Conservation (phyloP, 768 basidiomycete genomes). For the Cyathus striatus region DNA sequence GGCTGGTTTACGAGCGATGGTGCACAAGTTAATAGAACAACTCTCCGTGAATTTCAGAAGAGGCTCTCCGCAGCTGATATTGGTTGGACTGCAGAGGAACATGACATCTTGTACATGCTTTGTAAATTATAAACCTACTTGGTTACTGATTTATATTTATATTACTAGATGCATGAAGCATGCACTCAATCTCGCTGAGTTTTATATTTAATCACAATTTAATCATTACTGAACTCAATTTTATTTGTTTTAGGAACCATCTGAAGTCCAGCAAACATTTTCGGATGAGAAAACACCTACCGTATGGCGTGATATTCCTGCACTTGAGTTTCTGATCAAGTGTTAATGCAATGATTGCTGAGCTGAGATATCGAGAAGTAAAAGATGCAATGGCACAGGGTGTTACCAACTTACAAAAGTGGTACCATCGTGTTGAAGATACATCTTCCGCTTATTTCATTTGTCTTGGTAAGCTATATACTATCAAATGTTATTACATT, state of each 20-base stretch:
- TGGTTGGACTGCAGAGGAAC: conserved; percentile 15
- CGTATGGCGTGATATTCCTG: conserved; percentile 17
- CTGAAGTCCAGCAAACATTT: conserved; percentile 14
- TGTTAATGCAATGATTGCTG: conserved; percentile 9
- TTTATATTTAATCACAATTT: not conserved
- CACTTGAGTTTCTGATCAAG: conserved; percentile 14
- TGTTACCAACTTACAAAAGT: conserved; percentile 19
- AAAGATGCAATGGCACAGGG: conserved; percentile 13
- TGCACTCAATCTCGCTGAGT: conserved; percentile 17
- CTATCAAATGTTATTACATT: conserved; percentile 1
- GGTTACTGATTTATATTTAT: conserved; percentile 1
- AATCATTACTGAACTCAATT: not conserved
- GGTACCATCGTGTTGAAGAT: too few relatives aligned
- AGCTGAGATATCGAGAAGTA: conserved; percentile 11
- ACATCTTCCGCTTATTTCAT: too few relatives aligned
- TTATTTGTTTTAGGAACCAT: conserved; percentile 14
- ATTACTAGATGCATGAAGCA: conserved; percentile 27
- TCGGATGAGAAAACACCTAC: conserved; percentile 17
- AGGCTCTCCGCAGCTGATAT: conserved; percentile 6
- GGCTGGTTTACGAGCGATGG: conserved; percentile 26
- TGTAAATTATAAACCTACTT: not conserved
- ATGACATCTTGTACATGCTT: conserved; percentile 13
- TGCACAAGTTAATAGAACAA: conserved; percentile 18
- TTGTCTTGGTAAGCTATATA: conserved; percentile 13
- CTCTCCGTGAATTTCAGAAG: conserved; percentile 12